Evolutionary conservation across 768 basidiomycete genomes (phyloP), one percentile per base, ranked within the genome.

Genomic region (Lyophyllum atratum): DNA sequence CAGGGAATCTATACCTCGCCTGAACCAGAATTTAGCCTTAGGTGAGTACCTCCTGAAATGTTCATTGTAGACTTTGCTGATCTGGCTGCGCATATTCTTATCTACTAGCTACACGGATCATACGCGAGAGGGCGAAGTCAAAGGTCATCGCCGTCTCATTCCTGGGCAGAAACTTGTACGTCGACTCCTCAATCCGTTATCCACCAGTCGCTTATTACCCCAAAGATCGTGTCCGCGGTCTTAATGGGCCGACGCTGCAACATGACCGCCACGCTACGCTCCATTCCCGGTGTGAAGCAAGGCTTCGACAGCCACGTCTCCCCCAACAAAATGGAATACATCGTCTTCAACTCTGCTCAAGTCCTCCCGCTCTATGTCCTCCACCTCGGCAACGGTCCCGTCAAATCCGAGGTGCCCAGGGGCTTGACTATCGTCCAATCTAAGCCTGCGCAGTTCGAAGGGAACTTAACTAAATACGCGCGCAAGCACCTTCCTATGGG

Each of bases 401-500:
- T 34, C 17, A 8, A 19, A 2, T 21, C 26, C 2, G n/a, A 21
- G 24, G 12, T n/a, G 21, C 21, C 26, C 29, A 28, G 2, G 52
- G 31, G 5, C 42, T 28, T 10, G 7, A 15, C 17, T 29, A 14
- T 19, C 25, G 21, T 11, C 12, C 31, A n/a, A n/a, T n/a, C n/a
- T n/a, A n/a, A 33, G 31, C 31, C 31, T n/a, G n/a, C n/a, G n/a
- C n/a, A n/a, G n/a, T n/a, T n/a, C n/a, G n/a, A n/a, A 9, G 52
- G 45, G 21, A 45, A 49, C 21, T 43, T 59, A 1, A 59, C 58
- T 21, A 53, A 44, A 8, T 54, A 59, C n/a, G 58, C 58, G 0
- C 52, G 58, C 14, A 59, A 59, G 49, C 52, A 59, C 31, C 37
- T 59, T n/a, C 58, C 58, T 2, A 29, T 50, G 39, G 58, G 58